phyloP scores from a whole-genome alignment of 148 eudicot species.

The Rhododendron griersonianum region DNA sequence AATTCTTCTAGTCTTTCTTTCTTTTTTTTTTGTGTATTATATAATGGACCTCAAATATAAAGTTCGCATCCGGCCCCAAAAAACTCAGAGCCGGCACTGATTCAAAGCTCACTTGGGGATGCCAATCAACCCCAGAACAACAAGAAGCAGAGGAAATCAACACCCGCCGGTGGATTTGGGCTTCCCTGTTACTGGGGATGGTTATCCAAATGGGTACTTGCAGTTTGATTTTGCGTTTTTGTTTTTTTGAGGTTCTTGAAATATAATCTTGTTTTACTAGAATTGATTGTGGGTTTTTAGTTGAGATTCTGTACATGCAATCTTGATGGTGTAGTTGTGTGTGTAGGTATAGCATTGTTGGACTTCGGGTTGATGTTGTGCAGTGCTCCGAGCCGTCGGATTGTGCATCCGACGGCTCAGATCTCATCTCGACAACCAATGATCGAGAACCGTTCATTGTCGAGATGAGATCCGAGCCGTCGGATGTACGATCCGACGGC shows the following conservation, averaged over 20 bases:
- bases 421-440: too few relatives aligned
- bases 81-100: too few relatives aligned
- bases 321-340: not conserved
- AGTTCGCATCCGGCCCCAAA: too few relatives aligned
- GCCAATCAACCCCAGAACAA: slow-evolving; percentile 10
- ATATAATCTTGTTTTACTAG: not conserved
- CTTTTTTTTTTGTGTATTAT: too few relatives aligned
- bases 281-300: not conserved
- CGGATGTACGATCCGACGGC: too few relatives aligned
- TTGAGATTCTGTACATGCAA: not conserved
- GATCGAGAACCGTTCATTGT: too few relatives aligned
- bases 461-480: too few relatives aligned
- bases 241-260: not conserved
- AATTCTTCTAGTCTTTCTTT: too few relatives aligned
- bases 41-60: too few relatives aligned
- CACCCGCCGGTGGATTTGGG: slow-evolving; percentile 12
- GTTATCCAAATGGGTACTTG: slow-evolving; percentile 71
- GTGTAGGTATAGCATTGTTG: not conserved
- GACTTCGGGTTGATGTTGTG: too few relatives aligned
- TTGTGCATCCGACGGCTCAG: too few relatives aligned
- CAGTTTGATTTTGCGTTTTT: not conserved
- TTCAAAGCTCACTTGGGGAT: slow-evolving; percentile 20
- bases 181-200: slow-evolving; percentile 64
- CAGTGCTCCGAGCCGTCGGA: too few relatives aligned
- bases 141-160: slow-evolving; percentile 1